A percentile compares a stretch with the other conserved stretches of the same genome.
These are phyloP conservation scores for Alternaria consortialis DNA, from an alignment of 2,329 filamentous ascomycete genomes.

Conservation along the genomic window DNA sequence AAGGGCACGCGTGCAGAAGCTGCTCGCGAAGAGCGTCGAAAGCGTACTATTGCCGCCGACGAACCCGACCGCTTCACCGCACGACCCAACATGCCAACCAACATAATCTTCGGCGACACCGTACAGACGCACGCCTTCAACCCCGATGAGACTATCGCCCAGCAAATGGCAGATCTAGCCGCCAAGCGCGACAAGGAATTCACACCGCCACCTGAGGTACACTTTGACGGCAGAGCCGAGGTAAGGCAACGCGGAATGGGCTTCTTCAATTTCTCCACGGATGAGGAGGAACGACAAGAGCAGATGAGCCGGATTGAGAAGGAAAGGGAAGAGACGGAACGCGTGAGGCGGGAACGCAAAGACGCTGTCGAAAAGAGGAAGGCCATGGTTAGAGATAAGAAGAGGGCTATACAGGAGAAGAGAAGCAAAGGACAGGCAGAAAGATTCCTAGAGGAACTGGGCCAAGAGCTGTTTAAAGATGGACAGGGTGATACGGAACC, in stretches of 20 bases:
- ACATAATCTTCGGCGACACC: conserved; percentile 84
- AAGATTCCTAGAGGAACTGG: conserved; percentile 70
- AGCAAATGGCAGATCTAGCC: conserved; percentile 81
- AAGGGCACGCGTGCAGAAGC: conserved; percentile 75
- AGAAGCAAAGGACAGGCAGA: conserved; percentile 73
- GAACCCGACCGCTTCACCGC: conserved; percentile 75
- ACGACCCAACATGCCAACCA: conserved; percentile 70
- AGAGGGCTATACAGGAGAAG: conserved; percentile 68
- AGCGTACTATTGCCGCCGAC: conserved; percentile 63
- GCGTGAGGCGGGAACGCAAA: conserved; percentile 57
- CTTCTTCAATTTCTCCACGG: conserved; percentile 88
- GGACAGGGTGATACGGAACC: conserved; percentile 1
- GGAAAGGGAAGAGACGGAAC: conserved; percentile 74
- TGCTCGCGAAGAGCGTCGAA: conserved; percentile 68
- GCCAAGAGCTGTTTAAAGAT: conserved; percentile 38
- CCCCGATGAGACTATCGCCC: conserved; percentile 69
- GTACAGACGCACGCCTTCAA: conserved; percentile 87
- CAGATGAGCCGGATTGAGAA: conserved; percentile 81
- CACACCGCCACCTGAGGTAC: conserved; percentile 80
- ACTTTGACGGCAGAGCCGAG: conserved; percentile 88
- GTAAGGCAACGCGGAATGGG: conserved; percentile 87
- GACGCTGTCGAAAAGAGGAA: conserved; percentile 71
- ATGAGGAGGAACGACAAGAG: conserved; percentile 70
- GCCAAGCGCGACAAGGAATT: conserved; percentile 78
- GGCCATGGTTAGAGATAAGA: conserved; percentile 67